Conservation (phyloP, 2,329 filamentous ascomycete species). For the Trichophyton mentagrophytes region DNA sequence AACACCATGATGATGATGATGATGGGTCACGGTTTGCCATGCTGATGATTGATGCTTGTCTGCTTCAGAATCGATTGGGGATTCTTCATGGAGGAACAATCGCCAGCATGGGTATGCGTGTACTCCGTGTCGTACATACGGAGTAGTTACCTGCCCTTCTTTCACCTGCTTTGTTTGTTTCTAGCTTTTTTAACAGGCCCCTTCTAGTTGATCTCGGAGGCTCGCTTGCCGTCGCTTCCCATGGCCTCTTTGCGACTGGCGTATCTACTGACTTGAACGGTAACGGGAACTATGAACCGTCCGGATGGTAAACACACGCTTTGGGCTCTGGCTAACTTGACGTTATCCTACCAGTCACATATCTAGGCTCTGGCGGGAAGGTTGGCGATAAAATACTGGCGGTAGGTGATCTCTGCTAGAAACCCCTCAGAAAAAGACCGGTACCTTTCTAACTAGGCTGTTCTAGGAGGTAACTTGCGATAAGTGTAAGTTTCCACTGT, state of each 20-base stretch:
- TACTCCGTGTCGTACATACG: no score
- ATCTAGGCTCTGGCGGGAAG: conserved; percentile 50
- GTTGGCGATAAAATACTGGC: conserved; percentile 48
- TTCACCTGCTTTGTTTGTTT: neutral
- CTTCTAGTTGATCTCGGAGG: conserved; percentile 50
- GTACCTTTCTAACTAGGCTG: neutral
- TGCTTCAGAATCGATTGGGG: conserved; percentile 47
- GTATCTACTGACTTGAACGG: conserved; percentile 55
- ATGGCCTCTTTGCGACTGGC: conserved; percentile 52
- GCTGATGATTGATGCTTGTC: neutral
- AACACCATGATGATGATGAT: neutral
- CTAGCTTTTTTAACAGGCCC: neutral
- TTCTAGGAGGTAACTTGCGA: conserved; percentile 48
- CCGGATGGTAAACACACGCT: neutral
- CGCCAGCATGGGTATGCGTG: conserved; percentile 42
- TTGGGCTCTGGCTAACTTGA: neutral
- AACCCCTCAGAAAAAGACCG: neutral
- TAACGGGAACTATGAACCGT: conserved; percentile 13
- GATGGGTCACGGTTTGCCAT: neutral
- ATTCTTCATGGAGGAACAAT: conserved; percentile 58
- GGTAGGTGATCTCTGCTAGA: conserved; percentile 21
- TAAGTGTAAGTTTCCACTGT: conserved; percentile 39
- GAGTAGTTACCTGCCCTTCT: no score
- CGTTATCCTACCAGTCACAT: conserved; percentile 39
- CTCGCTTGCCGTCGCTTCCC: conserved; percentile 52